phyloP scores from a whole-genome alignment of 148 eudicot species.

The Oxyria digyna region DNA sequence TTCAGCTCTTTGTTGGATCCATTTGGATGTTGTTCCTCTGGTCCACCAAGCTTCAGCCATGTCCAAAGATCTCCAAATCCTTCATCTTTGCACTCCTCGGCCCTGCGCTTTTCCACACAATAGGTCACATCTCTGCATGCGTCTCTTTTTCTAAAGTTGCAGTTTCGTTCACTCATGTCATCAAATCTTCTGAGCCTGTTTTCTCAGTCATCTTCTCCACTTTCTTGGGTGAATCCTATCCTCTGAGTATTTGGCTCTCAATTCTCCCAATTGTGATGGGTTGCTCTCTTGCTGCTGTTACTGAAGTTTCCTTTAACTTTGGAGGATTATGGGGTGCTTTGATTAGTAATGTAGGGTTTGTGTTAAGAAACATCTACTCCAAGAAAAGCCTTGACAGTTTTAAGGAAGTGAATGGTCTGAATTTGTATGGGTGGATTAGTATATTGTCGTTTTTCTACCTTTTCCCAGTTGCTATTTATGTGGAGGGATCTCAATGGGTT shows the following conservation, averaged over 20 bases:
- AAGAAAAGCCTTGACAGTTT: conserved; percentile 69
- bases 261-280: conserved; percentile 79
- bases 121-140: conserved; percentile 83
- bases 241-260: conserved; percentile 65
- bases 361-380: conserved; percentile 70
- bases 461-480: conserved; percentile 68
- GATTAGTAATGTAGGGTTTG: conserved; percentile 88
- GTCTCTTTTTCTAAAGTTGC: conserved; percentile 94
- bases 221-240: conserved; percentile 60
- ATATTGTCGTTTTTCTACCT: conserved; percentile 60
- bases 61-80: conserved; percentile 63
- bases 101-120: conserved; percentile 82
- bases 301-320: conserved; percentile 73
- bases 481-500: conserved; percentile 89
- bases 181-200: conserved; percentile 77
- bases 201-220: conserved; percentile 70
- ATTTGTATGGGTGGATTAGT: conserved; percentile 73
- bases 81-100: conserved; percentile 63
- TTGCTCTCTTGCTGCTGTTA: conserved; percentile 75
- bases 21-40: conserved; percentile 67
- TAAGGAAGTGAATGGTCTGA: conserved; percentile 81
- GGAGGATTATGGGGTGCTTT: conserved; percentile 81
- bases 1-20: conserved; percentile 72
- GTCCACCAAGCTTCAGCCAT: conserved; percentile 65
- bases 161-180: conserved; percentile 86